Evolutionary conservation across 176 grass and related monocot species (phyloP), one percentile per base, ranked within the genome.

Genomic region (Aegilops sharonensis): DNA sequence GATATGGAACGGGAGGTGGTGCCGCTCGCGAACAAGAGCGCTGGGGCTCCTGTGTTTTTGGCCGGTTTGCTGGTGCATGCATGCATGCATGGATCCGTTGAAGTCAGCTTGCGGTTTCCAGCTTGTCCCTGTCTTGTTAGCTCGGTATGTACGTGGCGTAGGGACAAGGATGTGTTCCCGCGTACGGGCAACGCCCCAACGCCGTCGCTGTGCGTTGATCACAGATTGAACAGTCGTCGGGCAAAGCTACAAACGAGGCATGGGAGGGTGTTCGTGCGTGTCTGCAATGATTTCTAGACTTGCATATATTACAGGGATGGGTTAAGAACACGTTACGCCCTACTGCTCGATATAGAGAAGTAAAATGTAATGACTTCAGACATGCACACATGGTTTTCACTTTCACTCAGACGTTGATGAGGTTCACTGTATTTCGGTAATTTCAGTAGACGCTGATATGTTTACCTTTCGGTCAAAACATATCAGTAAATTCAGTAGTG

Each of bases 151-250:
- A 15, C 54, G 29, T 52, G 45, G 47, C 3, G 45, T 81, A 77
- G 81, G 84, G 81, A 63, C 85, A 14, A 10, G 81, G 68, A 52
- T 80, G 85, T 91, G 89, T 91, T 69, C 85, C 85, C 61, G n/a
- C 60, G 50, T 30, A 23, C 76, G 50, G 23, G 29, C 85, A 81
- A 34, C 11, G 29, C 36, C 75, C 31, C 81, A 78, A 68, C 61
- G 21, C 61, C 21, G 24, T 32, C 12, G 14, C 89, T 91, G 76
- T 81, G 15, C 34, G 45, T 15, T 15, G 48, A 52, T 78, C 84
- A 65, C 45, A 12, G 72, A 77, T 66, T 66, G 18, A 54, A 75
- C 76, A 87, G 59, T 35, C 24, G 32, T 31, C 47, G 65, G 62
- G 76, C 50, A 81, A 76, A 39, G 69, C 40, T 70, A 87, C 69